A percentile compares a stretch with the other conserved stretches of the same genome.
phyloP scores from a whole-genome alignment of 2,329 filamentous ascomycete genomes.

The Ambrosiella cleistominuta region DNA sequence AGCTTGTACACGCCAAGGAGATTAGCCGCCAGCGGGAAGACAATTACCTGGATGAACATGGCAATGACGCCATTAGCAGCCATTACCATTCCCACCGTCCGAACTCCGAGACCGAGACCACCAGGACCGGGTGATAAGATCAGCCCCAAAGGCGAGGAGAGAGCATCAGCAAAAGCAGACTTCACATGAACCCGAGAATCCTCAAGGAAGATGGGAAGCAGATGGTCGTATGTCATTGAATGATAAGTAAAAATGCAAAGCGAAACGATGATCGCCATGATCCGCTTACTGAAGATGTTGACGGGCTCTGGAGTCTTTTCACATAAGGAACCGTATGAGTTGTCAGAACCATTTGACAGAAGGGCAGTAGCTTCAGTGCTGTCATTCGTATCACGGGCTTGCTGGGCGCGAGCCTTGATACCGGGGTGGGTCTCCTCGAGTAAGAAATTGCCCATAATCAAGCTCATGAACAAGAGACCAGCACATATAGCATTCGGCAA shows the following conservation, averaged over 20 bases:
- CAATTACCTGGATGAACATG: conserved; percentile 38
- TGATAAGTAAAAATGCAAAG: conserved; percentile 87
- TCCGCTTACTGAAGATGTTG: conserved; percentile 12
- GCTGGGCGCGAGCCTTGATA: conserved; percentile 36
- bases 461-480: conserved; percentile 56
- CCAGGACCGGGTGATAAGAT: conserved; percentile 28
- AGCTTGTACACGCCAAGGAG: conserved; percentile 40
- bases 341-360: conserved; percentile 26
- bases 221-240: conserved; percentile 85
- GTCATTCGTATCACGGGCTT: conserved; percentile 25
- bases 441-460: conserved; percentile 61
- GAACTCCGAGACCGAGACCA: conserved; percentile 44
- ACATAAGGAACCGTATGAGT: conserved; percentile 46
- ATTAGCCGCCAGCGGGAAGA: conserved; percentile 43
- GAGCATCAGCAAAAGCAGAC: conserved; percentile 18
- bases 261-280: conserved; percentile 45
- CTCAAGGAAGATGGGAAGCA: conserved; percentile 84
- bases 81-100: conserved; percentile 43
- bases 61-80: conserved; percentile 41
- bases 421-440: conserved; percentile 82
- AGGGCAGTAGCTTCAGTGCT: conserved; percentile 54
- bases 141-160: conserved; percentile 14
- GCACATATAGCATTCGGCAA: conserved; percentile 81
- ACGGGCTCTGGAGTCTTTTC: conserved; percentile 20
- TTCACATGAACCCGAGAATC: conserved; percentile 40